Conservation (phyloP, 78 protist species). For the Dictyostelium firmibasis region DNA sequence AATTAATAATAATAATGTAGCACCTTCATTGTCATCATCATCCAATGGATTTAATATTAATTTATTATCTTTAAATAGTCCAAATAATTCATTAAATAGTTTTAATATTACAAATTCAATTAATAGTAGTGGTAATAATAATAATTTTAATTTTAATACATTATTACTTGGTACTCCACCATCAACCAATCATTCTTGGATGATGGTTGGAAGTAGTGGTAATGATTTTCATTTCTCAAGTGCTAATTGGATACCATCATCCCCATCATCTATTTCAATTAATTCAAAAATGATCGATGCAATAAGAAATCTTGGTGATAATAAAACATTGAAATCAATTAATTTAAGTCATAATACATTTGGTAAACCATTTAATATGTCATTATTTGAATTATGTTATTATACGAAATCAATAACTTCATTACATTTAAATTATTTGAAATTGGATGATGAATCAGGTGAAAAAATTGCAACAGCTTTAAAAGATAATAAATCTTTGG, state of each 20-base stretch:
- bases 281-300: conserved; percentile 34
- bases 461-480: conserved; percentile 1
- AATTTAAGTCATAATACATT: conserved; percentile 67
- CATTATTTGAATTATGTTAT: neutral
- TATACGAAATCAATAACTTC: neutral
- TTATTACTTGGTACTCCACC: conserved; percentile 10
- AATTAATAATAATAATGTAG: conserved; percentile 2
- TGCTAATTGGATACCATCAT: conserved; percentile 27
- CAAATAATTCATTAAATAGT: neutral
- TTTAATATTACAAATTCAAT: neutral
- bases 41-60: conserved; percentile 9
- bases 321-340: neutral
- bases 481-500: neutral
- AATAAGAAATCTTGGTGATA: neutral
- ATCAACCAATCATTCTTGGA: neutral
- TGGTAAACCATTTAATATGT: conserved; percentile 24
- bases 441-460: conserved; percentile 63
- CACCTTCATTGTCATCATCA: neutral
- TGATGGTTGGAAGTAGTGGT: conserved; percentile 8
- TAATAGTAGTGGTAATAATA: neutral
- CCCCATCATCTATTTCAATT: conserved; percentile 66
- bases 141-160: neutral
- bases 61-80: neutral
- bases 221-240: neutral
- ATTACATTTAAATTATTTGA: conserved; percentile 37